Percentiles rank a stretch among this genome's conserved stretches.
phyloP scores from a whole-genome alignment of 2,329 filamentous ascomycete genomes.

The Colletotrichum magnum region DNA sequence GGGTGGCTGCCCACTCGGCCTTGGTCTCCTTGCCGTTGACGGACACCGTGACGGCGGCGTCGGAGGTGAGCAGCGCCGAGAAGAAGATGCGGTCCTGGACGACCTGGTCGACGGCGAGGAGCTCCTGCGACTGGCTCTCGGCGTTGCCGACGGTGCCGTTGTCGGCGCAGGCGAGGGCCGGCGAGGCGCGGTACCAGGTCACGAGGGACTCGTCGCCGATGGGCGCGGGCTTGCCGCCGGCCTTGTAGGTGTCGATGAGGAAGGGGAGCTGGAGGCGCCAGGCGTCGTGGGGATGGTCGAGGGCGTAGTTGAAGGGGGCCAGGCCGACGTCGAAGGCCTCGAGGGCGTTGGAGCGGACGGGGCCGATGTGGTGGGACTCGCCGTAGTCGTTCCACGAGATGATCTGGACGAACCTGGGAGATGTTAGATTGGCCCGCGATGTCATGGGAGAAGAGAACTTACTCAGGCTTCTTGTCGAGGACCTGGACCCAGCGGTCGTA shows the following conservation, averaged over 20 bases:
- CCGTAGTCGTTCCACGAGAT: conserved; percentile 70
- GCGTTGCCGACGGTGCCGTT: conserved; percentile 51
- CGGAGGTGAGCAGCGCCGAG: conserved; percentile 44
- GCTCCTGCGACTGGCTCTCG: conserved; percentile 44
- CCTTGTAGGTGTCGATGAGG: conserved; percentile 65
- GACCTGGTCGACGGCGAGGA: conserved; percentile 40
- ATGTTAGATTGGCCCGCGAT: conserved; percentile 44
- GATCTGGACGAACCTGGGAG: conserved; percentile 60
- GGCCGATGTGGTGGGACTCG: conserved; percentile 68
- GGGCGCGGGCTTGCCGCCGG: conserved; percentile 47
- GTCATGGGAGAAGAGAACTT: conserved; percentile 58
- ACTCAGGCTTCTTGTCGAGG: conserved; percentile 67
- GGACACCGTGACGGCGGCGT: conserved; percentile 44
- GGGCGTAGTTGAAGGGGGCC: conserved; percentile 63
- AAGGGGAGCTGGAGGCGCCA: conserved; percentile 65
- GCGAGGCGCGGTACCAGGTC: conserved; percentile 52
- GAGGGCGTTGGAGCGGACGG: conserved; percentile 54
- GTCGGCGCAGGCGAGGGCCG: conserved; percentile 44
- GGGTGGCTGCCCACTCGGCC: conserved; percentile 37
- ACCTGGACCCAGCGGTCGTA: conserved; percentile 70
- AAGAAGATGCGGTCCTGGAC: conserved; percentile 46
- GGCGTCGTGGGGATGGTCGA: conserved; percentile 63
- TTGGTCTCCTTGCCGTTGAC: conserved; percentile 44
- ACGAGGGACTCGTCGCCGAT: conserved; percentile 47
- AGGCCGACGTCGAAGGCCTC: conserved; percentile 43